Conservation (phyloP, 305 asterid genomes). For the Petunia hybrid region DNA sequence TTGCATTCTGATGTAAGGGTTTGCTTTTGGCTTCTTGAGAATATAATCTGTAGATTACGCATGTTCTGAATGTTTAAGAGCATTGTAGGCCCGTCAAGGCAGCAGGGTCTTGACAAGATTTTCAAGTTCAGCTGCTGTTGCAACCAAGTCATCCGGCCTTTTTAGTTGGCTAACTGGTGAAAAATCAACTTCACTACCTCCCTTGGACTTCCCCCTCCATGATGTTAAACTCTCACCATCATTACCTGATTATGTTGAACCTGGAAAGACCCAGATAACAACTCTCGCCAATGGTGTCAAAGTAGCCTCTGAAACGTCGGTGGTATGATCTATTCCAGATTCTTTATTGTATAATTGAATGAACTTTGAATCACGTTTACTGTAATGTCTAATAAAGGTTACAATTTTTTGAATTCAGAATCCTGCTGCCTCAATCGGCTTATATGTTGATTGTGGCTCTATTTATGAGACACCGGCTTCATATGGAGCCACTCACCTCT, state of each 20-base stretch:
- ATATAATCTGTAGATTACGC: not conserved
- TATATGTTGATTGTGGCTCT: conserved; percentile 89
- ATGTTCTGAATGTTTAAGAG: conserved; percentile 20
- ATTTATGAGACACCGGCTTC: conserved; percentile 77
- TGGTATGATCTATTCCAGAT: conserved; percentile 48
- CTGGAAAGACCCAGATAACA: conserved; percentile 74
- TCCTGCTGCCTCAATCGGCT: conserved; percentile 86
- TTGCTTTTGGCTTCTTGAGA: not conserved
- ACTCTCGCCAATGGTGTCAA: conserved; percentile 81
- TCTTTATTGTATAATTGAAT: not conserved
- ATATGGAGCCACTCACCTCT: conserved; percentile 86
- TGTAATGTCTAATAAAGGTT: not conserved
- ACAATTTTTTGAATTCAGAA: conserved; percentile 55
- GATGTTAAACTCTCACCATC: conserved; percentile 71
- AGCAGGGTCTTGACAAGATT: conserved; percentile 63
- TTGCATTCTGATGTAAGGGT: conserved; percentile 12
- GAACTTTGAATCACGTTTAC: not conserved
- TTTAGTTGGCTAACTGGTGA: conserved; percentile 79
- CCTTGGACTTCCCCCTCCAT: conserved; percentile 80
- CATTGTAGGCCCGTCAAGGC: conserved; percentile 60
- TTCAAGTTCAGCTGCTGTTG: conserved; percentile 78
- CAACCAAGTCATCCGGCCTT: conserved; percentile 68
- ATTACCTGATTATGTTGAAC: conserved; percentile 83
- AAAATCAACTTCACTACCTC: conserved; percentile 63
- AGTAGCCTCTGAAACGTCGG: conserved; percentile 84